These are phyloP conservation scores for Tinospora cordifolia DNA, from an alignment of 164 flowering plant genomes.

Conservation along the genomic window DNA sequence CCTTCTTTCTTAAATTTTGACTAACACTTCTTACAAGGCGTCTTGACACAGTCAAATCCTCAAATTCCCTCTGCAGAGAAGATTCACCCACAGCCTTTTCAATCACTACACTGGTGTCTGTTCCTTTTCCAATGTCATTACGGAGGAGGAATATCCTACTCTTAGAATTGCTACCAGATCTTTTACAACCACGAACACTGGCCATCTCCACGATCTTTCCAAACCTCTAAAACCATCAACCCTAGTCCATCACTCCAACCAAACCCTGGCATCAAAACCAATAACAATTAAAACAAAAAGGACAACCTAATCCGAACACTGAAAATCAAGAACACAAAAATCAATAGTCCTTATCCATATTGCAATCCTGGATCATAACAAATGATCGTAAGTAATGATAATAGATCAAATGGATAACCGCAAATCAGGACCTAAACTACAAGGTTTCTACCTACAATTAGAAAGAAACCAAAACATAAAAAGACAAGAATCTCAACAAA, in stretches of 20 bases:
- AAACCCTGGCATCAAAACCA: not conserved
- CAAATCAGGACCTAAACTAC: too few relatives aligned
- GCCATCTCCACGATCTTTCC: slow-evolving; percentile 12
- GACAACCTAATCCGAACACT: not conserved
- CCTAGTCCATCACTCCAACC: not conserved
- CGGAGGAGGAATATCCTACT: slow-evolving; percentile 11
- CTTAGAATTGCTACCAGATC: slow-evolving; percentile 16
- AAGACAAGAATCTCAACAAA: not conserved
- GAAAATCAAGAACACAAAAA: not conserved
- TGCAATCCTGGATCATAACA: not conserved
- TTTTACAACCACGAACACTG: slow-evolving; percentile 10
- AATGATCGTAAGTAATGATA: too few relatives aligned
- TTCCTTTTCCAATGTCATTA: slow-evolving; percentile 10
- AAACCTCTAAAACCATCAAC: slow-evolving; percentile 5
- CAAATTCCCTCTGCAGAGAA: slow-evolving; percentile 42
- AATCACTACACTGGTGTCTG: slow-evolving; percentile 21
- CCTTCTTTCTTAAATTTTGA: slow-evolving; percentile 55
- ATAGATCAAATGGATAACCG: too few relatives aligned
- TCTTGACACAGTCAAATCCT: slow-evolving; percentile 54
- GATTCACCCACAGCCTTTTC: slow-evolving; percentile 33
- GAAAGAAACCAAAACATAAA: not conserved
- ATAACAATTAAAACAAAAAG: not conserved
- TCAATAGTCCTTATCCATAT: too few relatives aligned
- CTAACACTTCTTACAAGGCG: slow-evolving; percentile 67
- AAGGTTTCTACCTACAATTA: too few relatives aligned